Base-by-base conservation (phyloP, 768 basidiomycete genomes). In the Hericium erinaceus region DNA sequence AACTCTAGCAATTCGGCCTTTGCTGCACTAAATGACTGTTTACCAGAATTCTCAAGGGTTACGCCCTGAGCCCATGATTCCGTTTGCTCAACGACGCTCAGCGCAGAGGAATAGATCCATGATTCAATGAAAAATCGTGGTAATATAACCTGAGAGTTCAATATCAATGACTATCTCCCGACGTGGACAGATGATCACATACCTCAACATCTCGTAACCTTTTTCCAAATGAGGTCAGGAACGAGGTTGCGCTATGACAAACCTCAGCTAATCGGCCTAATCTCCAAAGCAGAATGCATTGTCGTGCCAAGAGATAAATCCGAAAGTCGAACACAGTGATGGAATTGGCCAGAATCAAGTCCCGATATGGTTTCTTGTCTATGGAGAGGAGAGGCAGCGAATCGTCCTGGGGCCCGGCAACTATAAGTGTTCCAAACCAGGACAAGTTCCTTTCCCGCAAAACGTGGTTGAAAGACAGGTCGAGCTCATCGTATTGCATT, bases 251-350 rank as follows among this genome's bases (percentile, higher is more conserved):
- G 66, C 89, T 87, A 60, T 76, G 77, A 48, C 85, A 82, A 9
- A 92, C 77, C 58, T 95, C 89, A 10, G 77, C 78, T 5, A 90
- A 72, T 41, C 81, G 77, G 0, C 84, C 83, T 65, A 89, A 69
- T 62, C 80, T 82, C 48, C 81, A 87, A 2, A 98, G 74, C 37
- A 98, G 73, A 50, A 75, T 74, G 56, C 91, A 92, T 70, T 97
- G 94, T 16, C 91, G 78, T 24, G 91, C 84, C 53, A 98, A 85
- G 18, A 98, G 77, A 68, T 97, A 99, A 64, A 85, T 80, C 52
- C 95, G 82, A 64, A 98, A 88, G 73, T 98, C 97, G 67, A 98
- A 95, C 9, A 95, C 80, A 4, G 92, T 89, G 62, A 99, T 95
- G 5, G 84, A 80, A 71, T 95, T 97, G 24, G 86, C 82, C 22